Conservation (phyloP, 148 eudicot genomes). For the Fagopyrum tataricum region DNA sequence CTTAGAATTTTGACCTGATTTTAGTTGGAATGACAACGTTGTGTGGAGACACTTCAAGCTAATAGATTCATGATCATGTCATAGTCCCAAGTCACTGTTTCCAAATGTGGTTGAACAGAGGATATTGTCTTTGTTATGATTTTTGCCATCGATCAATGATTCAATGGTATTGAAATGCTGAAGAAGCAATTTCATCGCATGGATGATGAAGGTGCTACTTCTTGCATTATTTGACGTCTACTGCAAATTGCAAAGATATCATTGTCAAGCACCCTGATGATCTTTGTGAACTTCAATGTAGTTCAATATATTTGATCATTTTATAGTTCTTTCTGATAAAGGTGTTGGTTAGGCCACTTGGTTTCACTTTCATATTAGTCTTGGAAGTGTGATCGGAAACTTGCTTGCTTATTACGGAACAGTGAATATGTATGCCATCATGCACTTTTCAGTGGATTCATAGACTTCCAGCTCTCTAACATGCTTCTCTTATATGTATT, state of each 20-base stretch:
- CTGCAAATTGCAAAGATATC: not conserved
- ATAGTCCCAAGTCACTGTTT: no score
- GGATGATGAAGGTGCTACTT: not conserved
- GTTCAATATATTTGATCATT: not conserved
- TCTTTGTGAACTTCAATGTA: not conserved
- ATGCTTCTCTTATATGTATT: conserved; percentile 15
- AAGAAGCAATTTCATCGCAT: not conserved
- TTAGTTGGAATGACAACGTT: not conserved
- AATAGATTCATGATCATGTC: no score
- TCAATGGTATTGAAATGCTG: not conserved
- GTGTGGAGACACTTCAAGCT: not conserved
- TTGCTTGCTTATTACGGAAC: not conserved
- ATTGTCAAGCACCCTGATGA: not conserved
- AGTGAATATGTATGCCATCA: not conserved
- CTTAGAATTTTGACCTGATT: not conserved
- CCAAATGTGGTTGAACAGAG: not conserved
- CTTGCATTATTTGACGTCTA: not conserved
- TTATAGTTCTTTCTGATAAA: not conserved
- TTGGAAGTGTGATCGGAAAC: not conserved
- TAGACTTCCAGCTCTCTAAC: not conserved
- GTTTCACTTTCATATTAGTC: not conserved
- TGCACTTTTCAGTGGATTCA: not conserved
- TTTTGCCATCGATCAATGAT: not conserved
- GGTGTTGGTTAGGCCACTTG: not conserved
- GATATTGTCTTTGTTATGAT: not conserved